Evolutionary conservation across 2,329 filamentous ascomycete species (phyloP), one percentile per base, ranked within the genome.

Genomic region (Teratosphaeria gauchensis): DNA sequence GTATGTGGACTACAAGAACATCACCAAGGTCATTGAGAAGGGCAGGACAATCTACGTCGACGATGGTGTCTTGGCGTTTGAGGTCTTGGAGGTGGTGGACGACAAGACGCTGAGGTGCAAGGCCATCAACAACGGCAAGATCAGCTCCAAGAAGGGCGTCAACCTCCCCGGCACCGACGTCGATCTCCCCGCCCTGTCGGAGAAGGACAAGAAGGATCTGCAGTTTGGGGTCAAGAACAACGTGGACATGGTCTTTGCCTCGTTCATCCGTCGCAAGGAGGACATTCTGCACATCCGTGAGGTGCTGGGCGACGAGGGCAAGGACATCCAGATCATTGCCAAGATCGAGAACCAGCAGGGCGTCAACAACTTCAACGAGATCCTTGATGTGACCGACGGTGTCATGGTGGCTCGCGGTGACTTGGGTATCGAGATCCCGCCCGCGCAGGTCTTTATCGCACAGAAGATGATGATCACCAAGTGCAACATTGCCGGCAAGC

Each of bases 401-500:
- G 92, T 99, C 81, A 99, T 99, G 94, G 94, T 99, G 68, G 94
- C 94, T 71, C 92, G 94, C 85, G 94, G 94, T 80, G 94, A 97
- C 74, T 81, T 96, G 65, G 94, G 94, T 82, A 99, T 99, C 70
- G 94, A 99, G 80, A 99, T 99, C 70, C 92, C 94, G 55, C 92
- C 94, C 62, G 90, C 92, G 65, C 94, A 99, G 83, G 94, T 99
- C 66, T 99, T 99, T 78, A 90, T 95, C 68, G 94, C 94, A 59
- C 94, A 99, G 83, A 99, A 99, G 88, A 99, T 99, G 90, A 92
- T 99, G 84, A 99, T 99, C 77, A 92, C 94, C 78, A 97, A 97
- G 87, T 99, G 94, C 86, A 99, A 99, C 83, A 86, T 96, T 73
- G 92, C 91, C 68, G 94, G 94, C 78, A 99, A 99, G 84, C 94